Base-by-base conservation (phyloP, 306 rosid genomes). In the Gastrolobium bilobum region DNA sequence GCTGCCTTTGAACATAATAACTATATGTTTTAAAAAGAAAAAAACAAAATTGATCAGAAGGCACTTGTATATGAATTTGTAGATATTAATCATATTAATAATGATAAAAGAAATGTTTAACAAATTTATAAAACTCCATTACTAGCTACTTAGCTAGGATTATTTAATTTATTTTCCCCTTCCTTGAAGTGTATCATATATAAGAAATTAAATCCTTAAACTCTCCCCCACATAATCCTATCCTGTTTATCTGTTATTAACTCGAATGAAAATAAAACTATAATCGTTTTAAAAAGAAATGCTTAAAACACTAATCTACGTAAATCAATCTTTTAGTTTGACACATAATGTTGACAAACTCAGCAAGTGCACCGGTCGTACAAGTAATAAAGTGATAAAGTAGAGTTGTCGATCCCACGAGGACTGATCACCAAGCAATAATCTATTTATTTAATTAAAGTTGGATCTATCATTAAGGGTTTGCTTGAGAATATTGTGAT, bases 301-400 rank as follows among this genome's bases (percentile, higher is more conserved):
- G 57, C 37, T 44, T 44, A 30, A 13, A 73, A 42, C 35, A 29
- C 8, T 4, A 4, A 62, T 30, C 31, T 7, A 29, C 52, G 10
- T 63, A 10, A 35, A 54, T 54, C 3, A 7, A 6, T 13, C 58
- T 67, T 75, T 37, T 57, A 39, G 71, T 67, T 50, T 81, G 73
- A 59, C 81, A 38, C 47, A 66, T n/a, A n/a, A n/a, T n/a, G n/a
- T n/a, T n/a, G n/a, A n/a, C n/a, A n/a, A n/a, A n/a, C n/a, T n/a
- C n/a, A n/a, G n/a, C n/a, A n/a, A n/a, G n/a, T n/a, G n/a, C n/a
- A n/a, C n/a, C n/a, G n/a, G n/a, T n/a, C n/a, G n/a, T n/a, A n/a
- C n/a, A n/a, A n/a, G n/a, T n/a, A n/a, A n/a, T n/a, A n/a, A n/a
- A n/a, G n/a, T n/a, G n/a, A n/a, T n/a, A n/a, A n/a, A n/a, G n/a